These are phyloP conservation scores for Lactarius vividus DNA, from an alignment of 768 basidiomycete species.

Conservation along the genomic window DNA sequence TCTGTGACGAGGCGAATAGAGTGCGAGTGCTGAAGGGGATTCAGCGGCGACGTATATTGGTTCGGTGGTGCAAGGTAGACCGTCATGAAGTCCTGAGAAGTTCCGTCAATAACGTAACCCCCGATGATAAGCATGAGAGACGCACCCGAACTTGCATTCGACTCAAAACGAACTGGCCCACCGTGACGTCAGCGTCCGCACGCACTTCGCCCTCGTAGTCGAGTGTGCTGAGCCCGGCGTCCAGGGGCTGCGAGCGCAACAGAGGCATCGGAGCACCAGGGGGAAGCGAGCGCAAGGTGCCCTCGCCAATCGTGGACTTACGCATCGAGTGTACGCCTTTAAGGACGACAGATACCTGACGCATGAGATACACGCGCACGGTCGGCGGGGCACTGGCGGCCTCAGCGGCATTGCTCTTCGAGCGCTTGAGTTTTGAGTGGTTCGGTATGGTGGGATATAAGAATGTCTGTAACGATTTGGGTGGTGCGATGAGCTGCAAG, in stretches of 20 bases:
- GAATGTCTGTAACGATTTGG: slow-evolving; percentile 47
- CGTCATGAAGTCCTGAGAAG: slow-evolving; percentile 53
- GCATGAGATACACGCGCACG: slow-evolving; percentile 53
- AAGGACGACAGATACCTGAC: slow-evolving; percentile 45
- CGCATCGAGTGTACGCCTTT: slow-evolving; percentile 39
- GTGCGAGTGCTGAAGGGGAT: slow-evolving; percentile 42
- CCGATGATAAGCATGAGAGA: neutral
- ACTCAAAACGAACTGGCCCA: slow-evolving; percentile 47
- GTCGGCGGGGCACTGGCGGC: slow-evolving; percentile 11
- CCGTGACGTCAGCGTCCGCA: slow-evolving; percentile 38
- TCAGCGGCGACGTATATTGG: slow-evolving; percentile 38
- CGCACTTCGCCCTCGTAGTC: slow-evolving; percentile 62
- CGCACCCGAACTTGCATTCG: slow-evolving; percentile 51
- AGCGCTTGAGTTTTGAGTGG: slow-evolving; percentile 18
- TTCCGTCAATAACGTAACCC: neutral
- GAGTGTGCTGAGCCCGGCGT: slow-evolving; percentile 40
- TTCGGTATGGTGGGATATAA: slow-evolving; percentile 32
- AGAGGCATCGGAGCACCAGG: slow-evolving; percentile 33
- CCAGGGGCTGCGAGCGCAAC: slow-evolving; percentile 26
- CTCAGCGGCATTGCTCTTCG: slow-evolving; percentile 25
- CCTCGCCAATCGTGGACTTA: slow-evolving; percentile 47
- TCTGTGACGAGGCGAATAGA: slow-evolving; percentile 62
- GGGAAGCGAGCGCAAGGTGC: slow-evolving; percentile 45
- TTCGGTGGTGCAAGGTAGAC: slow-evolving; percentile 43
- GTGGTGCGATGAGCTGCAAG: slow-evolving; percentile 53